phyloP scores from a whole-genome alignment of 768 basidiomycete species.

The Lyophyllum shimeji region DNA sequence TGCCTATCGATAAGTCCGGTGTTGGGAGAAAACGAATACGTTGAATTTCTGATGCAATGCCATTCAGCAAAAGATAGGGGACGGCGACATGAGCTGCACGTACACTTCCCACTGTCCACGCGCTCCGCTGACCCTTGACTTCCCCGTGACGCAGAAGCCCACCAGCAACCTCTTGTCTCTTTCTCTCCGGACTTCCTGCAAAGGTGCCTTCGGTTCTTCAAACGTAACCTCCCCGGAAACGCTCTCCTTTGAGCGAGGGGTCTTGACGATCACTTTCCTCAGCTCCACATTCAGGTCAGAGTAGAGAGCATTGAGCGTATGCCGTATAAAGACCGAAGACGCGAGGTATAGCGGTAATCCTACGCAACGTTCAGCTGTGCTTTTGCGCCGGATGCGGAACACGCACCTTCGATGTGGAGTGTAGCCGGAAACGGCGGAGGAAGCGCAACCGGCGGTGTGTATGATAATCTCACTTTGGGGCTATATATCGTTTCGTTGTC shows the following conservation, averaged over 20 bases:
- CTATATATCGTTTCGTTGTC: constrained; percentile 59
- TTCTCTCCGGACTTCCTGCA: constrained; percentile 20
- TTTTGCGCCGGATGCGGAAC: neutral
- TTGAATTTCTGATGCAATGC: constrained; percentile 50
- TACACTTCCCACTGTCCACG: constrained; percentile 74
- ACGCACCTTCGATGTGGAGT: constrained; percentile 67
- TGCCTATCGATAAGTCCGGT: constrained; percentile 67
- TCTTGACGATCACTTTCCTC: constrained; percentile 44
- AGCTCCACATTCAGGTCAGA: constrained; percentile 60
- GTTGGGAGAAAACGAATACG: constrained; percentile 69
- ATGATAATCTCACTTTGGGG: constrained; percentile 57
- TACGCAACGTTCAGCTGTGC: constrained; percentile 22
- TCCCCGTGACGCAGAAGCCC: constrained; percentile 54
- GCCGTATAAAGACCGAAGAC: constrained; percentile 67
- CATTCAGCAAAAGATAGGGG: constrained; percentile 1
- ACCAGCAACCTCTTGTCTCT: constrained; percentile 63
- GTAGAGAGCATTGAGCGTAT: constrained; percentile 75
- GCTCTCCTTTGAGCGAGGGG: constrained; percentile 18
- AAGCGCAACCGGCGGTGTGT: constrained; percentile 66
- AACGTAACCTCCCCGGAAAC: neutral
- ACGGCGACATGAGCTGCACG: constrained; percentile 25
- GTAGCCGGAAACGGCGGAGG: constrained; percentile 71
- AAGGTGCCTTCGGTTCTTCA: neutral
- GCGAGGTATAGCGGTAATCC: constrained; percentile 74
- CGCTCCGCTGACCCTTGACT: constrained; percentile 61